Conservation (phyloP, 768 basidiomycete species). For the Kwoniella mangroviensis region DNA sequence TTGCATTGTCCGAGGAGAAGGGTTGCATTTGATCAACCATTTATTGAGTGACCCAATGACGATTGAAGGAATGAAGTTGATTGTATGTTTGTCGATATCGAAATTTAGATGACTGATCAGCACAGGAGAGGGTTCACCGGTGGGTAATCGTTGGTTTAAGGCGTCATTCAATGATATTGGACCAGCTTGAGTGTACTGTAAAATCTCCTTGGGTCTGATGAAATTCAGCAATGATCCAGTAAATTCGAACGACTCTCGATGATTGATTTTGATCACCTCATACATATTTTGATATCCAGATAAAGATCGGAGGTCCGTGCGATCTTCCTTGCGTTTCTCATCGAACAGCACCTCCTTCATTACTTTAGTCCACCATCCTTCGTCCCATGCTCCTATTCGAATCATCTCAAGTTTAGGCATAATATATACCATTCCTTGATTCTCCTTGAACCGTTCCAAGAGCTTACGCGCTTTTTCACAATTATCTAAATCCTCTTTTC, state of each 20-base stretch:
- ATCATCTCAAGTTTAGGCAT: conserved; percentile 3
- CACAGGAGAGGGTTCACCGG: not conserved
- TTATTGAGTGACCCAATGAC: not conserved
- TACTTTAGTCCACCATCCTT: not conserved
- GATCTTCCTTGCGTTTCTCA: not conserved
- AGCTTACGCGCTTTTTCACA: not conserved
- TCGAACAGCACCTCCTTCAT: not conserved
- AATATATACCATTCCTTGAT: not conserved
- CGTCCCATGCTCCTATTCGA: not conserved
- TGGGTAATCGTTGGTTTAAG: not conserved
- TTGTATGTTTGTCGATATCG: not conserved
- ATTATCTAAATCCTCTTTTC: not conserved
- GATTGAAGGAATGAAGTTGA: not conserved
- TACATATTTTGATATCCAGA: not conserved
- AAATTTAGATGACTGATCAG: not conserved
- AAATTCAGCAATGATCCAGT: not conserved
- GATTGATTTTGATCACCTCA: not conserved
- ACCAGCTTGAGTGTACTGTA: not conserved
- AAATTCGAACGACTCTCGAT: not conserved
- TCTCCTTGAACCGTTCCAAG: not conserved
- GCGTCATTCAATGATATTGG: not conserved
- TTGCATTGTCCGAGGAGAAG: not conserved
- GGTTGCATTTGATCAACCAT: not conserved
- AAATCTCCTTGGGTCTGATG: not conserved
- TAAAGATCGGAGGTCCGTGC: not conserved